Percentiles rank a stretch among this genome's conserved stretches.
These are phyloP conservation scores for Rhododendron molle DNA, from an alignment of 148 eudicot genomes.

Conservation along the genomic window DNA sequence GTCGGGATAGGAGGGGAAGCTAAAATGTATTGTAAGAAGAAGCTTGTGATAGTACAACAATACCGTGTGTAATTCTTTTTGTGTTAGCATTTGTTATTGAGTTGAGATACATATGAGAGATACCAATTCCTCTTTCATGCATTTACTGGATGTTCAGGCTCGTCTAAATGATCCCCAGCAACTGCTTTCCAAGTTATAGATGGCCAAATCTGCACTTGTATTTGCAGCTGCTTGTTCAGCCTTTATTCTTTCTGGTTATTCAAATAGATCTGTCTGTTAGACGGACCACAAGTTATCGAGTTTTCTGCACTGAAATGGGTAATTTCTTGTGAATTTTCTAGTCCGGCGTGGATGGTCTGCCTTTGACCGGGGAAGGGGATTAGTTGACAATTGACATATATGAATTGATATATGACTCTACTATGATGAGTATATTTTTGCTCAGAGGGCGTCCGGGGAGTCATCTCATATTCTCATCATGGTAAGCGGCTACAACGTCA, in stretches of 20 bases:
- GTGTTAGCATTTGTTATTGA: neutral
- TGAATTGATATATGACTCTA: too few species aligned
- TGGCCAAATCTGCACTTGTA: neutral
- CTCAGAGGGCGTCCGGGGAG: neutral
- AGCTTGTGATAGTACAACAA: neutral
- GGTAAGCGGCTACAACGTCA: too few species aligned
- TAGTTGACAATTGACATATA: neutral
- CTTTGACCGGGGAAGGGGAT: too few species aligned
- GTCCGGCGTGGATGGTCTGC: too few species aligned
- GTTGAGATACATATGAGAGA: neutral
- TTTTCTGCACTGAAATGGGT: neutral
- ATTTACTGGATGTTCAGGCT: neutral
- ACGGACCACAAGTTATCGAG: neutral
- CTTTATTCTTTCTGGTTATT: neutral
- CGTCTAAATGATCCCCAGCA: neutral
- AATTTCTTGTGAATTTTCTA: too few species aligned
- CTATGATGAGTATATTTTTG: neutral
- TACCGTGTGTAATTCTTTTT: neutral
- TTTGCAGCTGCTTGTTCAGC: neutral
- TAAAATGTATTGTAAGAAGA: neutral
- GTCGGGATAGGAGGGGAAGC: neutral
- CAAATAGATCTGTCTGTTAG: neutral
- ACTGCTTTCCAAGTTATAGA: neutral
- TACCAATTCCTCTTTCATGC: neutral
- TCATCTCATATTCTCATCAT: too few species aligned